Evolutionary conservation across 83 land plant species (phyloP), one percentile per base, ranked within the genome.

Genomic region (Picea abies): DNA sequence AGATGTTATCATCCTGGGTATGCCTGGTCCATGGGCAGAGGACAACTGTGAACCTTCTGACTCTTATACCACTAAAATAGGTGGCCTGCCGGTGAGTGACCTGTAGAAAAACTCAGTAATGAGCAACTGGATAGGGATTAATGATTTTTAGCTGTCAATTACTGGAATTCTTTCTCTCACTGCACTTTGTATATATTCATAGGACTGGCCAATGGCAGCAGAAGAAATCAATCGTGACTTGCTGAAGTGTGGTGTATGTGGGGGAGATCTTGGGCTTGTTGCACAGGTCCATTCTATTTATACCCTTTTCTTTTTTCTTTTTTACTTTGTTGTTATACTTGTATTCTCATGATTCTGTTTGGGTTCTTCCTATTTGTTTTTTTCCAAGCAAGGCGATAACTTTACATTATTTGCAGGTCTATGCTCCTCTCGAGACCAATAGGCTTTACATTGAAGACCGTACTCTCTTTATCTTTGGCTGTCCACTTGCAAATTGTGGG

Each of bases 21-120:
- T 96, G 96, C 99, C 99, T 2, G 99, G 99, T 15, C 89, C 92
- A 20, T 96, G 99, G 99, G 99, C 99, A 25, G 91, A 88, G 63
- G 87, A 94, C 60, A 83, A 87, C 58, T 60, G 79, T 61, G 99
- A 96, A 85, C 79, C 83, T 26, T 87, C 94, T 23, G 97, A 95
- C 87, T 94, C 93, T 77, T 96, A 93, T 76, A 94, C 97, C 1
- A 88, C 94, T 19, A 96, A 96, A 84, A 87, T 96, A 63, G 99
- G 99, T 29, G 99, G 99, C 37, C 71, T 92, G 71, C 97, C 97
- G 47, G 99, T 96, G 82, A 83, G 86, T 44, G 78, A 12, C 58
- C 29, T 5, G 19, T 56, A 56, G 60, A 56, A 56, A 14, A 56
- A 3, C 60, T 12, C 14, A 56, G 60, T 14, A 29, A 19, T 17